A percentile compares a stretch with the other conserved stretches of the same genome.
Conservation (phyloP, 345 rosid genomes). For the Trapa bicornis region DNA sequence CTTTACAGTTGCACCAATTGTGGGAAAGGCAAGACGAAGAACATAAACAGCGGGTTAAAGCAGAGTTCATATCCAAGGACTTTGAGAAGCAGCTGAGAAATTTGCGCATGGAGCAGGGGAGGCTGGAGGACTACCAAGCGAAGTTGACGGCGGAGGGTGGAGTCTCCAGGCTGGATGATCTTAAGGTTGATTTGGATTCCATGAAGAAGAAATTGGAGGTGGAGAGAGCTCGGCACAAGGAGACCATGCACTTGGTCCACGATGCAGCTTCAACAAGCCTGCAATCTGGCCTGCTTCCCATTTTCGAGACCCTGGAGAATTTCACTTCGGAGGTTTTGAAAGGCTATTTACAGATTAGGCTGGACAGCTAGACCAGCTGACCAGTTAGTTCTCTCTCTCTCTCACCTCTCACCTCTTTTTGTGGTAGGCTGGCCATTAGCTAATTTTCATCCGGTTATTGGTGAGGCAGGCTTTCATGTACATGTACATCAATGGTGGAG, state of each 20-base stretch:
- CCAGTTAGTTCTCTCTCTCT: no score
- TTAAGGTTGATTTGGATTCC: slow-evolving; percentile 80
- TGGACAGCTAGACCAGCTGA: background rate
- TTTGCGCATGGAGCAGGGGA: slow-evolving; percentile 49
- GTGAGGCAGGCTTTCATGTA: background rate
- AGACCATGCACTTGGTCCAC: slow-evolving; percentile 49
- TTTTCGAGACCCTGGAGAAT: slow-evolving; percentile 66
- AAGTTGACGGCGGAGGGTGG: slow-evolving; percentile 48
- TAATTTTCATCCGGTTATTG: background rate
- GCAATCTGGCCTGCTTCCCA: slow-evolving; percentile 70
- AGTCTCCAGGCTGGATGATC: slow-evolving; percentile 61
- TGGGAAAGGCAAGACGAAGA: slow-evolving; percentile 93
- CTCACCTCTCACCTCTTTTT: background rate
- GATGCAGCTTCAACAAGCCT: slow-evolving; percentile 72
- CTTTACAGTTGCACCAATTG: slow-evolving; percentile 47
- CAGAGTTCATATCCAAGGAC: slow-evolving; percentile 69
- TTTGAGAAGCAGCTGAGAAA: slow-evolving; percentile 56
- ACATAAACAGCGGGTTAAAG: slow-evolving; percentile 59
- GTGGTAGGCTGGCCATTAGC: background rate
- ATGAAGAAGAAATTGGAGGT: slow-evolving; percentile 66
- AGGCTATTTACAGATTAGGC: slow-evolving; percentile 60
- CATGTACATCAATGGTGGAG: background rate
- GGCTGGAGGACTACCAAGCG: slow-evolving; percentile 44
- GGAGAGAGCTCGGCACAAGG: slow-evolving; percentile 68
- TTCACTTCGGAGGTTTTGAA: slow-evolving; percentile 68